A percentile compares a stretch with the other conserved stretches of the same genome.
These are phyloP conservation scores for Cornus florida DNA, from an alignment of 148 eudicot species.

Conservation along the genomic window DNA sequence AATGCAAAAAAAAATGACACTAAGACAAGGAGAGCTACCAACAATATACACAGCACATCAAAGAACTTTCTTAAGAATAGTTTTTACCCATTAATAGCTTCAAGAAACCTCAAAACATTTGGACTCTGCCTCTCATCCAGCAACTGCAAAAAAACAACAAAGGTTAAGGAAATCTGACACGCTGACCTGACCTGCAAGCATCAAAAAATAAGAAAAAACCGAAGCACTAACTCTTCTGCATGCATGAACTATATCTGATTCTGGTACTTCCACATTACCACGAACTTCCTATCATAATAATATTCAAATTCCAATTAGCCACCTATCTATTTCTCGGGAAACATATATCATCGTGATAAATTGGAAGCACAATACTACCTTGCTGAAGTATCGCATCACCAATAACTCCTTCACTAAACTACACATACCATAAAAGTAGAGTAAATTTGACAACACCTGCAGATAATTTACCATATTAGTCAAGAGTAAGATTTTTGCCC, in stretches of 20 bases:
- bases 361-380: slow-evolving; percentile 45
- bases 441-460: slow-evolving; percentile 80
- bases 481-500: slow-evolving; percentile 17
- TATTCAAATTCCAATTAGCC: slow-evolving; percentile 9
- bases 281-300: slow-evolving; percentile 63
- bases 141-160: slow-evolving; percentile 49
- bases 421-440: slow-evolving; percentile 92
- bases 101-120: slow-evolving; percentile 74
- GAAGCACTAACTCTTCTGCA: slow-evolving; percentile 70
- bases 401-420: slow-evolving; percentile 75
- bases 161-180: slow-evolving; percentile 5
- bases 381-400: slow-evolving; percentile 88
- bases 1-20: slow-evolving; percentile 6
- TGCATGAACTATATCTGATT: slow-evolving; percentile 72
- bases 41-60: background rate
- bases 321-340: background rate
- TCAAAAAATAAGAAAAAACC: background rate
- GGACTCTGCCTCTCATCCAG: slow-evolving; percentile 70
- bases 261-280: slow-evolving; percentile 61
- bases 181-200: background rate
- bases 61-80: background rate
- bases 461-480: slow-evolving; percentile 17
- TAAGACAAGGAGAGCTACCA: background rate
- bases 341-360: background rate
- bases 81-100: slow-evolving; percentile 77